phyloP scores from a whole-genome alignment of 495 filamentous ascomycete species.

The Diplogelasinospora grovesii region DNA sequence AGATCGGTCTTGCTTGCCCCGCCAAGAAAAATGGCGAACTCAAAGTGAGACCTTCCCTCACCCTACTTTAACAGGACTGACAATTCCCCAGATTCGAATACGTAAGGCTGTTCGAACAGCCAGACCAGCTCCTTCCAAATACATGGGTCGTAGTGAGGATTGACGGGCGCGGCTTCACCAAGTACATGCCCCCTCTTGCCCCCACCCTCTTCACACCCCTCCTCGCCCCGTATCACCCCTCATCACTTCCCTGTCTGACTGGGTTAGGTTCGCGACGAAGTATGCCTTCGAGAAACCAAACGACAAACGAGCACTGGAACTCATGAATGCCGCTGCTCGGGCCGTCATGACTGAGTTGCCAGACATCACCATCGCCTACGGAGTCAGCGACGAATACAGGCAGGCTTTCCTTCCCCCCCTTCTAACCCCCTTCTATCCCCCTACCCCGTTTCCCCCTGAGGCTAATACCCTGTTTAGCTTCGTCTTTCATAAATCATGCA shows the following conservation, averaged over 20 bases:
- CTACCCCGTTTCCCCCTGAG: no score
- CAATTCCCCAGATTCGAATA: constrained; percentile 73
- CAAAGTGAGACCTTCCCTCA: constrained; percentile 37
- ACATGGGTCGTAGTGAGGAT: constrained; percentile 93
- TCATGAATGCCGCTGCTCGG: constrained; percentile 89
- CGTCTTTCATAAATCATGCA: constrained; percentile 72
- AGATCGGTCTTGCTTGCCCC: neutral
- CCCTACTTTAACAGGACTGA: no score
- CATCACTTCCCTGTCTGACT: neutral
- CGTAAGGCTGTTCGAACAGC: constrained; percentile 80
- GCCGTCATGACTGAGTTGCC: constrained; percentile 77
- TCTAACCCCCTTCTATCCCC: neutral
- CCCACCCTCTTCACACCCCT: no score
- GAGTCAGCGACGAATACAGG: constrained; percentile 92
- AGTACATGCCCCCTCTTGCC: constrained; percentile 44
- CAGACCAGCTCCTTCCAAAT: constrained; percentile 71
- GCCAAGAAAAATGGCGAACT: constrained; percentile 38
- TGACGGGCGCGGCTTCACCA: constrained; percentile 88
- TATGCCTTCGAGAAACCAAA: constrained; percentile 89
- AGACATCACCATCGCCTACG: constrained; percentile 82
- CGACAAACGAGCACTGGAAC: constrained; percentile 74
- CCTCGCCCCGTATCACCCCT: no score
- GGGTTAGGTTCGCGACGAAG: constrained; percentile 62
- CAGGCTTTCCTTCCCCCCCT: constrained; percentile 17
- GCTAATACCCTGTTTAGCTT: constrained; percentile 50